Evolutionary conservation across 495 filamentous ascomycete genomes (phyloP).

Genomic region (Trichoderma reesei): DNA sequence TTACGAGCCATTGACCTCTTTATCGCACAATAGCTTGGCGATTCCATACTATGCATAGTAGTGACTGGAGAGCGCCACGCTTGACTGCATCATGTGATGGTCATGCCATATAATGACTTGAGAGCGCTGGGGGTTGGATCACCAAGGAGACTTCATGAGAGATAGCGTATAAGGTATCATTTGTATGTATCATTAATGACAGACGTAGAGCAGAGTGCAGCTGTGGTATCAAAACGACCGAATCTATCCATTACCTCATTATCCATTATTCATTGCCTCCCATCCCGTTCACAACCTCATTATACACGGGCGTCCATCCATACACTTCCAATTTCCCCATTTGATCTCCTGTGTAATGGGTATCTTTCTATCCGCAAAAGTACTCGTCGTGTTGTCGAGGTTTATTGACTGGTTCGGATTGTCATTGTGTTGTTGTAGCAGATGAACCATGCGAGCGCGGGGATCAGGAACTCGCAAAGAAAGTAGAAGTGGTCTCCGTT

Average conservation of each 20-base stretch:
- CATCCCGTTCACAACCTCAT: constrained; percentile 1
- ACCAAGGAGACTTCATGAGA: background rate
- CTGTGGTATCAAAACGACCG: background rate
- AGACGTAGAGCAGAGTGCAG: background rate
- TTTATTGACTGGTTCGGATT: background rate
- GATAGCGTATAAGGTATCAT: background rate
- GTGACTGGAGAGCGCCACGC: background rate
- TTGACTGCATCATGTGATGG: background rate
- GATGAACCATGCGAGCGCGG: background rate
- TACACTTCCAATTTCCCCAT: background rate
- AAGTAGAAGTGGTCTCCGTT: background rate
- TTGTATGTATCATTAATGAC: background rate
- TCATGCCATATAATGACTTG: background rate
- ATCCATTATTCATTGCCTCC: background rate
- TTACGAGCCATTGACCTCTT: no score
- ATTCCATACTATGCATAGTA: no score
- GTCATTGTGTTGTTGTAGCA: background rate
- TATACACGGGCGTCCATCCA: background rate
- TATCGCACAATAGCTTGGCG: background rate
- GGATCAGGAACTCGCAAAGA: background rate
- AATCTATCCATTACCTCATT: background rate
- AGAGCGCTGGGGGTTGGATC: background rate
- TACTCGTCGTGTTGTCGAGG: background rate
- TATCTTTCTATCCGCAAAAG: background rate
- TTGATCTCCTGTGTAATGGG: background rate